Evolutionary conservation across 129 eudicot species (phyloP), one percentile per base, ranked within the genome.

Genomic region (Tanacetum coccineum): DNA sequence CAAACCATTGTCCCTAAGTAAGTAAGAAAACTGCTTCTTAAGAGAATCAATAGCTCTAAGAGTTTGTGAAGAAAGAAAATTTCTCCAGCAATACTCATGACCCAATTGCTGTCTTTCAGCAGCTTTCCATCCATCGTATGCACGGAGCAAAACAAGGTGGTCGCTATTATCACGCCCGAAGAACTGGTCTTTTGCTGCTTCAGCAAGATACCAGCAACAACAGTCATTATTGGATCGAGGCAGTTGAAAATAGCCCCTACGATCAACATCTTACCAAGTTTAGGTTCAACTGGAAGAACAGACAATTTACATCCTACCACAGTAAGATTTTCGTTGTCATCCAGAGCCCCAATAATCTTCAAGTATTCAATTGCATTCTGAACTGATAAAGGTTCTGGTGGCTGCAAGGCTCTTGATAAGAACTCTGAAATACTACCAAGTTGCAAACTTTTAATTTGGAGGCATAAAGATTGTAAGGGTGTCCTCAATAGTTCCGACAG

Each of bases 201-300:
- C 98, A 0, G 98, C 98, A 70, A 93, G 92, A 96, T 93, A 67
- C 96, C 89, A 86, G 98, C 96, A 80, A 92, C 98, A 72, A 92
- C 83, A 9, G 98, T 92, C 98, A 92, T 86, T 68, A 88, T 76
- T 76, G 98, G 98, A 74, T 92, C 82, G 18, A 92, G 83, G 80
- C 98, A 92, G 73, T 82, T 88, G 80, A 92, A 92, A 58, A 88
- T 84, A 32, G 95, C 95, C 62, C 98, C 98, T 32, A 77, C 74
- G 45, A 88, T 83, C 52, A 92, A 85, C 98, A 92, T 92, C 73
- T 92, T 92, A 50, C 98, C 98, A 48, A 92, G 85, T 72, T 92
- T 92, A 15, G 98, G 98, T 78, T 92, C 98, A 52, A 92, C 98
- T 17, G 96, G 98, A 80, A 92, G 96, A 87, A 81, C 83, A 3